phyloP scores from a whole-genome alignment of 1,139 yeast species.

The Taphrina betulina region DNA sequence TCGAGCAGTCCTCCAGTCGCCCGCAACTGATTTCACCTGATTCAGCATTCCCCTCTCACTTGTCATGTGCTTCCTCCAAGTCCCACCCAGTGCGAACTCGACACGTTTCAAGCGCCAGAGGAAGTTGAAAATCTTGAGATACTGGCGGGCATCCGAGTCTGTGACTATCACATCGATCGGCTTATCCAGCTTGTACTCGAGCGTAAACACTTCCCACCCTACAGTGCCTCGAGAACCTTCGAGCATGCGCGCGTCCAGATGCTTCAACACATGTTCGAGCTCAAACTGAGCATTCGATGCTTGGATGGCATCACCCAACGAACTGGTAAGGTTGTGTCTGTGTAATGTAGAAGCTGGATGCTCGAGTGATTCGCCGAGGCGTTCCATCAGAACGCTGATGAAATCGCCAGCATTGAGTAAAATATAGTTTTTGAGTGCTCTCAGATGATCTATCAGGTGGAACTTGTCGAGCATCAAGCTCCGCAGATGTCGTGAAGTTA shows the following conservation, averaged over 20 bases:
- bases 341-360: conserved; percentile 64
- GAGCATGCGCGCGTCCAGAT: conserved; percentile 79
- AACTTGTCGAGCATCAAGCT: conserved; percentile 53
- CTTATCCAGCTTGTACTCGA: conserved; percentile 70
- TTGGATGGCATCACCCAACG: conserved; percentile 65
- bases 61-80: conserved; percentile 50
- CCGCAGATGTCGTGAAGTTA: conserved; percentile 58
- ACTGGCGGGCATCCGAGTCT: conserved; percentile 53
- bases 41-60: conserved; percentile 40
- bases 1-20: conserved; percentile 43
- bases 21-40: conserved; percentile 20
- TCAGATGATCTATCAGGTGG: conserved; percentile 56
- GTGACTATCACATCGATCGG: conserved; percentile 51
- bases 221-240: conserved; percentile 63
- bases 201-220: conserved; percentile 88
- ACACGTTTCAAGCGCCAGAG: conserved; percentile 75
- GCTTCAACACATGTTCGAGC: conserved; percentile 48
- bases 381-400: conserved; percentile 60
- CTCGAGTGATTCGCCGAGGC: conserved; percentile 57
- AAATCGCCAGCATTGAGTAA: conserved; percentile 78
- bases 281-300: conserved; percentile 60
- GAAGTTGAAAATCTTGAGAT: conserved; percentile 78
- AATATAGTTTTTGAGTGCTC: conserved; percentile 63
- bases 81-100: conserved; percentile 52
- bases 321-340: conserved; percentile 63